Conservation (phyloP, 2,329 filamentous ascomycete genomes). For the Pseudogymnoascus sp. region DNA sequence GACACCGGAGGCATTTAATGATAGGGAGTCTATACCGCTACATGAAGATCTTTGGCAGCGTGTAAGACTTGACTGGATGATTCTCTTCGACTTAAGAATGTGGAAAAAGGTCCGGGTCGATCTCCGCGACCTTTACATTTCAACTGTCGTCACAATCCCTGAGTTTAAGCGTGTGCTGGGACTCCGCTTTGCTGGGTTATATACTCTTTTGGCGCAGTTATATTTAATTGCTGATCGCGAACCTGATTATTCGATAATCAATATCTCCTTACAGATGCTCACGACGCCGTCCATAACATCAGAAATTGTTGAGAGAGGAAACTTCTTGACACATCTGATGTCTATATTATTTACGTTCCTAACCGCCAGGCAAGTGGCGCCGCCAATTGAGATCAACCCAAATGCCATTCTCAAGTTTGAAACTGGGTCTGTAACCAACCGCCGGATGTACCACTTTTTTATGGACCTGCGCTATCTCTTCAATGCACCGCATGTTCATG, state of each 20-base stretch:
- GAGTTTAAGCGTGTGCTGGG: slow-evolving; percentile 93
- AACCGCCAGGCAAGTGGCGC: slow-evolving; percentile 89
- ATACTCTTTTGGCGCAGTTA: slow-evolving; percentile 85
- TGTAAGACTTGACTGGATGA: slow-evolving; percentile 85
- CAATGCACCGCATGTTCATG: slow-evolving; percentile 78
- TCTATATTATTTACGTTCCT: slow-evolving; percentile 96
- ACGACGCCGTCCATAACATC: slow-evolving; percentile 95
- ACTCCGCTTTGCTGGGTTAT: slow-evolving; percentile 86
- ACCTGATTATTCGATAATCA: slow-evolving; percentile 97
- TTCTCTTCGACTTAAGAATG: slow-evolving; percentile 87
- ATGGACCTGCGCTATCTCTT: slow-evolving; percentile 88
- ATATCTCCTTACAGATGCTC: slow-evolving; percentile 90
- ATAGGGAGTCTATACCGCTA: slow-evolving; percentile 52
- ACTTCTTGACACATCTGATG: slow-evolving; percentile 91
- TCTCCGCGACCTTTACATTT: slow-evolving; percentile 87
- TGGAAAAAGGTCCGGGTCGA: slow-evolving; percentile 95
- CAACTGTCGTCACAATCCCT: slow-evolving; percentile 88
- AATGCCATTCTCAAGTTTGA: slow-evolving; percentile 87
- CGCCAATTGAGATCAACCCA: slow-evolving; percentile 80
- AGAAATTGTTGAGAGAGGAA: slow-evolving; percentile 88
- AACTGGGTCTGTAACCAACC: slow-evolving; percentile 86
- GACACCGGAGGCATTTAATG: slow-evolving; percentile 61
- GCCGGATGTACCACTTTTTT: slow-evolving; percentile 97
- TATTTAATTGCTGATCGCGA: slow-evolving; percentile 95
- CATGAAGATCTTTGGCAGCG: slow-evolving; percentile 86